A percentile compares a stretch with the other conserved stretches of the same genome.
Conservation (phyloP, 345 rosid genomes). For the Eucalyptus pumila region DNA sequence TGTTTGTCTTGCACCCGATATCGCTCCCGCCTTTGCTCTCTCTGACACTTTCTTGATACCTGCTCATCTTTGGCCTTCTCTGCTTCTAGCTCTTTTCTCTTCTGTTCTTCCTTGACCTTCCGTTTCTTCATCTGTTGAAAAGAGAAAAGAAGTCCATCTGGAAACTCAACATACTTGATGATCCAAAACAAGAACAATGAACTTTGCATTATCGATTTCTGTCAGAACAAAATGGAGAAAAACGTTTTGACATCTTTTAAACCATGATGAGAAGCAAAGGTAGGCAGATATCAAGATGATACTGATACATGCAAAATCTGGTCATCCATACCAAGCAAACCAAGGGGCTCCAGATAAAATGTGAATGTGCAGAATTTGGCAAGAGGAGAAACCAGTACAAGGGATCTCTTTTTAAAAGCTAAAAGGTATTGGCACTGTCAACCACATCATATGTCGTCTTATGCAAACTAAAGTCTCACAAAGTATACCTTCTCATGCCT, state of each 20-base stretch:
- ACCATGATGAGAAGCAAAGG: not conserved
- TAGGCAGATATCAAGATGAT: not conserved
- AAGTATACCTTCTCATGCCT: slow-evolving; percentile 44
- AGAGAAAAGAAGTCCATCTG: not conserved
- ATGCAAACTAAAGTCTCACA: not conserved
- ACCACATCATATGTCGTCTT: not conserved
- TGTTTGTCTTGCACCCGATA: slow-evolving; percentile 55
- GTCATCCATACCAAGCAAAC: not conserved
- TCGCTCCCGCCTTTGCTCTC: slow-evolving; percentile 74
- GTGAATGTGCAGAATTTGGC: not conserved
- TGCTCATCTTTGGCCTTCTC: slow-evolving; percentile 68
- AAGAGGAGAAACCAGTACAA: not conserved
- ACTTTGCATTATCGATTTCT: not conserved
- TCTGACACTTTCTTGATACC: slow-evolving; percentile 49
- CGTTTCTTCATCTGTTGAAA: slow-evolving; percentile 47
- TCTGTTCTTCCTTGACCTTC: slow-evolving; percentile 45
- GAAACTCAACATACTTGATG: not conserved
- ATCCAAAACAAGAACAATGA: not conserved
- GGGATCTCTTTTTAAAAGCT: not conserved
- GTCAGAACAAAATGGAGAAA: not conserved
- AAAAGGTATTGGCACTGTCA: not conserved
- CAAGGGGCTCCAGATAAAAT: not conserved
- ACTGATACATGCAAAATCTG: not conserved
- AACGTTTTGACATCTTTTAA: not conserved
- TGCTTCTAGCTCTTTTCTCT: slow-evolving; percentile 33